Percentiles rank a stretch among this genome's conserved stretches.
phyloP scores from a whole-genome alignment of 345 rosid species.

The Microcos paniculata region DNA sequence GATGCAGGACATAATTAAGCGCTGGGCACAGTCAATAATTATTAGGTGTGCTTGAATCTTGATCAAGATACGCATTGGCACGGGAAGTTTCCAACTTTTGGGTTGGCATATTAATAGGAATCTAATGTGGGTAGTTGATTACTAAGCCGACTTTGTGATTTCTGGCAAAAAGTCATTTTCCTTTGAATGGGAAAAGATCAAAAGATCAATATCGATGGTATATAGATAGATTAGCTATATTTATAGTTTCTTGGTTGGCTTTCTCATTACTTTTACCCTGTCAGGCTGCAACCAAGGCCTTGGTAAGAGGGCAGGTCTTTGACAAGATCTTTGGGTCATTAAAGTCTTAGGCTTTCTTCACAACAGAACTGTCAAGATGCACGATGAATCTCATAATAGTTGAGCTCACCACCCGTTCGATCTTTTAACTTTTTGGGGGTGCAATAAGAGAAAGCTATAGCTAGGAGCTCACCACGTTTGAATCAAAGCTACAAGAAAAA shows the following conservation, averaged over 20 bases:
- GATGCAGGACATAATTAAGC: background rate
- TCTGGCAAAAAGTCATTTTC: background rate
- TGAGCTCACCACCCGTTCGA: too few species aligned
- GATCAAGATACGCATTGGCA: background rate
- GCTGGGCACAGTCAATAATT: background rate
- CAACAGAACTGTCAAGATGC: background rate
- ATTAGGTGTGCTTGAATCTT: background rate
- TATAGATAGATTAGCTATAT: background rate
- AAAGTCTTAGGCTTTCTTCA: background rate
- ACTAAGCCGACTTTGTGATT: conserved; percentile 9
- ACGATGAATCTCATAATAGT: background rate
- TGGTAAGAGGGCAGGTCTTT: background rate
- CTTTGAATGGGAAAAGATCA: background rate
- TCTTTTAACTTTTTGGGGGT: too few species aligned
- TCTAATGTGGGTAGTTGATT: conserved; percentile 15
- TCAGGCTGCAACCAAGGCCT: background rate
- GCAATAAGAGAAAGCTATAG: background rate
- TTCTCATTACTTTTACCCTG: background rate
- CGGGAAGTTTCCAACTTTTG: conserved; percentile 25
- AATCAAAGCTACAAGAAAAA: background rate
- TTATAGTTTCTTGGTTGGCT: background rate
- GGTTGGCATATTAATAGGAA: conserved; percentile 26
- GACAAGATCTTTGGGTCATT: background rate
- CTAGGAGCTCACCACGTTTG: background rate
- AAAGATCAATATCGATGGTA: too few species aligned